Base-by-base conservation (phyloP, 768 basidiomycete species). In the Postia placenta region DNA sequence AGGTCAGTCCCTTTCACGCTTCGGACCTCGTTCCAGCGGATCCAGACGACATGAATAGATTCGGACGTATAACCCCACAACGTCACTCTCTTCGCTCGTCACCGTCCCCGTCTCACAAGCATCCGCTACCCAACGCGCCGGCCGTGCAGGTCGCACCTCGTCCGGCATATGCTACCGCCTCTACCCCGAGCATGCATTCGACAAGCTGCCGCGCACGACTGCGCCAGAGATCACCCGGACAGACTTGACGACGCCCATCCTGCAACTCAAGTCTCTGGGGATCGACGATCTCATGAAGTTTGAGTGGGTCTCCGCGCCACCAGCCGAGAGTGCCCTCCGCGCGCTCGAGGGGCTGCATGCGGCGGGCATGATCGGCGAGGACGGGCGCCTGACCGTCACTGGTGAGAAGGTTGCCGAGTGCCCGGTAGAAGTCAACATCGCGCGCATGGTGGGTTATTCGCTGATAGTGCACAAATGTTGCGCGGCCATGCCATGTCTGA, bases 231-330 rank as follows among this genome's bases (percentile, higher is more conserved):
- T 98, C 42, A 86, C 85, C 9, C 81, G 95, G 26, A 85, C 84
- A 3, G 95, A 99, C 60, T 79, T 99, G 69, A 87, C 88, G 0
- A 87, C 90, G 2, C 88, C 92, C 4, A 86, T 99, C 44, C 71
- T 99, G 15, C 94, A 97, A 63, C 77, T 98, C 42, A 98, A 98
- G 66, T 87, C 89, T 0, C 75, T 99, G 25, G 96, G 96, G 7
- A 87, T 99, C 39, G 87, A 98, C 56, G 92, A 99, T 65, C 65
- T 98, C 12, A 86, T 96, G 79, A 89, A 88, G 61, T 95, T 98
- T 62, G 93, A 98, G 61, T 99, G 93, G 87, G 80, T 98, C 26
- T 85, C 86, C 25, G 72, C 83, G 0, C 96, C 96, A 27, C 90
- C 92, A 2, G 83, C 86, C 11, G 88, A 91, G 63, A 86, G 83